These are phyloP conservation scores for Scedosporium minutisporum DNA, from an alignment of 2,329 filamentous ascomycete species.

Conservation along the genomic window DNA sequence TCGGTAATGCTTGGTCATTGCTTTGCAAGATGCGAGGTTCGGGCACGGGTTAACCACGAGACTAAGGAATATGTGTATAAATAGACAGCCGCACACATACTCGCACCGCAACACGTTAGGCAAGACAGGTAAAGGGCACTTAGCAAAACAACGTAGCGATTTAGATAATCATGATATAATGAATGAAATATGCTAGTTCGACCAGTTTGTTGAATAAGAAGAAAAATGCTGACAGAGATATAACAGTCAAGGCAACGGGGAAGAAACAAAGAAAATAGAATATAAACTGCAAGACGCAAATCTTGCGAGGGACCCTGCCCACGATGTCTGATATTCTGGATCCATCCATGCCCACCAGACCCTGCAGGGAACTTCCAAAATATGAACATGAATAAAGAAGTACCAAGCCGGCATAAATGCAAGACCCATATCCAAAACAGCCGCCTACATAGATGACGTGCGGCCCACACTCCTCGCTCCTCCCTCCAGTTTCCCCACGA, in stretches of 20 bases:
- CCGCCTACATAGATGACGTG: neutral
- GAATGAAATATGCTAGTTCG: neutral
- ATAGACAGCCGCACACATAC: neutral
- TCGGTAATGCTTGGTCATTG: neutral
- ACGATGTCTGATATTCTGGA: neutral
- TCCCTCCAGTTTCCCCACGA: too few relatives aligned
- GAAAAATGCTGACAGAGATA: neutral
- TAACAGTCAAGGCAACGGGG: neutral
- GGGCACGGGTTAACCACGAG: neutral
- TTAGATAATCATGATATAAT: too few relatives aligned
- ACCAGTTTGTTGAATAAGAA: too few relatives aligned
- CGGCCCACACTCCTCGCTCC: neutral
- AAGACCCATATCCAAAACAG: neutral
- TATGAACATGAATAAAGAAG: slow-evolving; percentile 1
- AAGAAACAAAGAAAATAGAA: too few relatives aligned
- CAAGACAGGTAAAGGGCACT: neutral
- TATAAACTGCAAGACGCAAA: neutral
- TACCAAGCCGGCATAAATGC: neutral
- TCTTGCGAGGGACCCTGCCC: neutral
- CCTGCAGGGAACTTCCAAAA: neutral
- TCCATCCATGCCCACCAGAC: neutral
- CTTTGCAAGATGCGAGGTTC: neutral
- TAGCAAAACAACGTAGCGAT: neutral
- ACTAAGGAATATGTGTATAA: neutral
- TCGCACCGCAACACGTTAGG: neutral